Percentiles rank a stretch among this genome's conserved stretches.
Conservation (phyloP, 2,329 filamentous ascomycete genomes). For the Tolypocladium ophioglossoides region DNA sequence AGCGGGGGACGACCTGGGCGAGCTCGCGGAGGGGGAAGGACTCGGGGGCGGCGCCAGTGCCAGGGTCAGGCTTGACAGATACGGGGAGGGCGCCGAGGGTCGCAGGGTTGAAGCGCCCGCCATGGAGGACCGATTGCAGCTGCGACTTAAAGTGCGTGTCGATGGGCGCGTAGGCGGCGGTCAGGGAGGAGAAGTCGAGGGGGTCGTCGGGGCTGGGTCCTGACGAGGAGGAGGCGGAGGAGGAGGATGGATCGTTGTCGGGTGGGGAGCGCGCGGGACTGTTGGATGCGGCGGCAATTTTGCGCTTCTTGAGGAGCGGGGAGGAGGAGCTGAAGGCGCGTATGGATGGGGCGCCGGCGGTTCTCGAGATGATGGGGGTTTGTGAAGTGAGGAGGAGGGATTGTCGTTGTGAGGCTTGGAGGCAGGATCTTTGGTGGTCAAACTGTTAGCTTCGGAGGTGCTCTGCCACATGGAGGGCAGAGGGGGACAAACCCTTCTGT, state of each 20-base stretch:
- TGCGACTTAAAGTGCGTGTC: conserved; percentile 33
- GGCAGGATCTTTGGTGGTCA: neutral
- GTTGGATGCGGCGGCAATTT: conserved; percentile 19
- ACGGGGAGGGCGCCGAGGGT: conserved; percentile 35
- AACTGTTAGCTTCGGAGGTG: neutral
- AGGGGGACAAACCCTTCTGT: conserved; percentile 9
- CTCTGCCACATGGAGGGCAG: too few relatives aligned
- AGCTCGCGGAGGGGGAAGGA: conserved; percentile 43
- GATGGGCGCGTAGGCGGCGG: conserved; percentile 28
- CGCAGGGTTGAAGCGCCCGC: conserved; percentile 42
- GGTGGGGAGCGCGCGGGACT: conserved; percentile 12
- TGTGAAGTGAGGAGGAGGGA: neutral
- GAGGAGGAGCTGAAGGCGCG: conserved; percentile 19
- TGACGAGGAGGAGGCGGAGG: conserved; percentile 10
- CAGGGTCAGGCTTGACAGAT: conserved; percentile 18
- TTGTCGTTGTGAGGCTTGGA: neutral
- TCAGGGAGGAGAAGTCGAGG: conserved; percentile 37
- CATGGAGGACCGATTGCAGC: conserved; percentile 28
- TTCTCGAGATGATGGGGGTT: conserved; percentile 1
- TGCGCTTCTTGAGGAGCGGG: conserved; percentile 27
- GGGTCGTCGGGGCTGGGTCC: conserved; percentile 29
- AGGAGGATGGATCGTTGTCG: conserved; percentile 7
- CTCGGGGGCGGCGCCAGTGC: conserved; percentile 1
- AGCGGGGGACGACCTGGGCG: conserved; percentile 40
- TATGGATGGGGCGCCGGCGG: neutral